These are phyloP conservation scores for Lentinus polychrous DNA, from an alignment of 1,284 basidiomycete species.

Conservation along the genomic window DNA sequence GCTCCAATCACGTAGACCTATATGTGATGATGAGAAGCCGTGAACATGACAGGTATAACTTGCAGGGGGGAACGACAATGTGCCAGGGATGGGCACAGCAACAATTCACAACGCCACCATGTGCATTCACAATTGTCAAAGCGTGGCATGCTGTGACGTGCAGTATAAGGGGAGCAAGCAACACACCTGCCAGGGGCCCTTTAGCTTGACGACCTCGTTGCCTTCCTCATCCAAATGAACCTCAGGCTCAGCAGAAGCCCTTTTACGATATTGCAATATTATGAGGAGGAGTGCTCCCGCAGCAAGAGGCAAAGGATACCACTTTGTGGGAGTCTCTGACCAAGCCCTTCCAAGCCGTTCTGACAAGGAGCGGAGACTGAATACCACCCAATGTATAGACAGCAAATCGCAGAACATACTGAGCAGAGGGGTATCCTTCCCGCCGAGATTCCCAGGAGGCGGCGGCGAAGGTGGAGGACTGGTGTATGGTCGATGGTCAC, in stretches of 20 bases:
- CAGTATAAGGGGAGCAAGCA: background rate
- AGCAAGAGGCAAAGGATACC: constrained; percentile 93
- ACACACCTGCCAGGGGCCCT: constrained; percentile 93
- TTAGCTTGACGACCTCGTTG: constrained; percentile 64
- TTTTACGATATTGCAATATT: constrained; percentile 74
- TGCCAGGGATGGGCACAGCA: background rate
- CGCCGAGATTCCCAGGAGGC: constrained; percentile 3
- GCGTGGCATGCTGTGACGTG: background rate
- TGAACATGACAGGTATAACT: background rate
- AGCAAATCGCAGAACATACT: constrained; percentile 1
- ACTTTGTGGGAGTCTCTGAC: constrained; percentile 85
- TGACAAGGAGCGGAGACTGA: constrained; percentile 10
- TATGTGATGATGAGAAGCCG: background rate
- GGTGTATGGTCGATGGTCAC: constrained; percentile 5
- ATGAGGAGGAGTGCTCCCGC: constrained; percentile 86
- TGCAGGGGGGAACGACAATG: background rate
- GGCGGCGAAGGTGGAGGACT: background rate
- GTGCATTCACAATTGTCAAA: background rate
- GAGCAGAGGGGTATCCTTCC: constrained; percentile 4
- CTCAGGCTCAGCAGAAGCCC: constrained; percentile 40
- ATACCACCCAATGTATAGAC: background rate
- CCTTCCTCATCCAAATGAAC: constrained; percentile 73
- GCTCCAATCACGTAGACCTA: constrained; percentile 95
- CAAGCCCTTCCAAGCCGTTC: constrained; percentile 63
- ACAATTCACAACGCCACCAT: background rate